phyloP scores from a whole-genome alignment of 371 early-diverging fungal species.

The Syncephalis plumigaleata region DNA sequence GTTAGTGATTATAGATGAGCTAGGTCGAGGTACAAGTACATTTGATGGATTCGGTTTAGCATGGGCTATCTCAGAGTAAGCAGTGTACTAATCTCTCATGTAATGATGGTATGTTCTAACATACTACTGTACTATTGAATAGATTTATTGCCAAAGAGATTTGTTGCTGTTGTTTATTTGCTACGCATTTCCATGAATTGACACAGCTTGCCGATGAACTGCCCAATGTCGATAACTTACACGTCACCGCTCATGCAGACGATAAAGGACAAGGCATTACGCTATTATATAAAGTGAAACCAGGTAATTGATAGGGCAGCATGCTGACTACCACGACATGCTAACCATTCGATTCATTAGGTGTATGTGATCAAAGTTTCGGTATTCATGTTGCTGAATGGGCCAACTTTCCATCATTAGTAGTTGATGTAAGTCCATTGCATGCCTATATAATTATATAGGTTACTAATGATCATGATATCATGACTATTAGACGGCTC shows the following conservation, averaged over 20 bases:
- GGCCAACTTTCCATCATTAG: constrained; percentile 81
- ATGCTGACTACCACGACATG: too few species aligned
- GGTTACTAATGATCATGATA: not conserved
- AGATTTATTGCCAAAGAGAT: constrained; percentile 69
- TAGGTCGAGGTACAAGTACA: constrained; percentile 97
- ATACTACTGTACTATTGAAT: too few species aligned
- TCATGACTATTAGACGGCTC: not conserved
- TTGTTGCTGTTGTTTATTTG: constrained; percentile 72
- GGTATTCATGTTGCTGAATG: constrained; percentile 97
- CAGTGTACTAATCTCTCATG: too few species aligned
- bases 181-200: constrained; percentile 97
- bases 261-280: constrained; percentile 31
- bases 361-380: constrained; percentile 92
- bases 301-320: constrained; percentile 27
- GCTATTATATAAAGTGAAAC: constrained; percentile 70
- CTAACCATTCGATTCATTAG: constrained; percentile 6
- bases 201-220: constrained; percentile 57
- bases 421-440: constrained; percentile 24
- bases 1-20: constrained; percentile 96
- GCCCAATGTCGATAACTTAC: constrained; percentile 63
- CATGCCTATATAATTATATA: too few species aligned
- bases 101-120: too few species aligned
- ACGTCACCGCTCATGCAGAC: constrained; percentile 58
- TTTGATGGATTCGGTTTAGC: constrained; percentile 97
- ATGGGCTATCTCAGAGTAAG: constrained; percentile 89